Conservation (phyloP, 352 stramenopile species). For the Thalassiosira mediterranea region DNA sequence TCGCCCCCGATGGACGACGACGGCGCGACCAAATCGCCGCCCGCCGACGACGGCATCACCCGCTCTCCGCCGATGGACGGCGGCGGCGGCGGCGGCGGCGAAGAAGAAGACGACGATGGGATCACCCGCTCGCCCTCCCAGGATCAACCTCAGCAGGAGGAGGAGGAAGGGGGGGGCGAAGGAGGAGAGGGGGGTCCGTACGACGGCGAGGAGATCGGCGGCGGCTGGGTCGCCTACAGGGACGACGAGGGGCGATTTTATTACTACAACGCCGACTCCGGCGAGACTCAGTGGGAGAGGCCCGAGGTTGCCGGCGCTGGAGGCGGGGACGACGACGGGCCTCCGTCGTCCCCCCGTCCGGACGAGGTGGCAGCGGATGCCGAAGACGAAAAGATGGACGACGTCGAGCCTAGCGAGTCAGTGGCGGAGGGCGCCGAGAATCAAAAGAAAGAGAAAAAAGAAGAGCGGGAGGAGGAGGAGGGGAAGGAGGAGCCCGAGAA, state of each 20-base stretch:
- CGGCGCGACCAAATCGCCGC: not conserved
- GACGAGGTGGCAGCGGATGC: not conserved
- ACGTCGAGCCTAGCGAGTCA: not conserved
- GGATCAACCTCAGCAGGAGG: not conserved
- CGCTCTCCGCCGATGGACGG: slow-evolving; percentile 16
- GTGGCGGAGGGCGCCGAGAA: not conserved
- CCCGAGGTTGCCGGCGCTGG: slow-evolving; percentile 41
- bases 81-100: not conserved
- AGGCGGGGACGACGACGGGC: not conserved
- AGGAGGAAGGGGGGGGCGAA: slow-evolving; percentile 13
- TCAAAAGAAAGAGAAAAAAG: not conserved
- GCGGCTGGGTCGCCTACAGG: slow-evolving; percentile 64
- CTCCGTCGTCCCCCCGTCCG: no score
- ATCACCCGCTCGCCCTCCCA: slow-evolving; percentile 18
- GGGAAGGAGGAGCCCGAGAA: slow-evolving; percentile 9
- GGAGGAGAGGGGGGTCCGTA: slow-evolving; percentile 5
- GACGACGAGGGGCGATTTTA: slow-evolving; percentile 78
- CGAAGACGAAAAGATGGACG: not conserved
- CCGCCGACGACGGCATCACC: slow-evolving; percentile 24
- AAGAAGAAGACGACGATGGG: slow-evolving; percentile 12
- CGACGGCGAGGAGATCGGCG: slow-evolving; percentile 35
- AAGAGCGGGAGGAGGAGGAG: slow-evolving; percentile 11
- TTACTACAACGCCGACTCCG: slow-evolving; percentile 77
- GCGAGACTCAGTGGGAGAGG: slow-evolving; percentile 82
- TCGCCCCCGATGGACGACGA: not conserved